Evolutionary conservation across 164 flowering plant genomes (phyloP).

Genomic region (Sedum album): DNA sequence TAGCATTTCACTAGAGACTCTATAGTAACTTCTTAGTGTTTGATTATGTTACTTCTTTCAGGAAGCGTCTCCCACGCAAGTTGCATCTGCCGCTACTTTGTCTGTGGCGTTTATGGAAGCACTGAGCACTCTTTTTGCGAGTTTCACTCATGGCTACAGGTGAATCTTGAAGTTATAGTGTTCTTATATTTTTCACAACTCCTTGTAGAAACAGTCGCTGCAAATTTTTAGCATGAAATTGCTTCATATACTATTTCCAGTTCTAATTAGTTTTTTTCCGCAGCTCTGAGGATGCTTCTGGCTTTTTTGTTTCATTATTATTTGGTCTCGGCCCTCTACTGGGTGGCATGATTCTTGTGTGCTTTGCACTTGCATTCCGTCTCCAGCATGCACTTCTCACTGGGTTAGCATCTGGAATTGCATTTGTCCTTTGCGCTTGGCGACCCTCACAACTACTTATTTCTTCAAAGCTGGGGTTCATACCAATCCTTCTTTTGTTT

Average conservation of each 20-base stretch:
- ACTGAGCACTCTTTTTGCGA: constrained; percentile 58
- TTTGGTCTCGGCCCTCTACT: constrained; percentile 92
- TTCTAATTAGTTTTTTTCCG: constrained; percentile 11
- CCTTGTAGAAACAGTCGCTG: not conserved
- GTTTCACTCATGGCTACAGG: constrained; percentile 65
- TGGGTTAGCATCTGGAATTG: constrained; percentile 82
- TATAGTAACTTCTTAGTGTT: not conserved
- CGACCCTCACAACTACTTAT: constrained; percentile 47
- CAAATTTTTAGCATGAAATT: not conserved
- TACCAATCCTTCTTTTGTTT: constrained; percentile 44
- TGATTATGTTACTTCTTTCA: constrained; percentile 17
- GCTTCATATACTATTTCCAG: not conserved
- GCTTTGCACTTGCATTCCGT: constrained; percentile 59
- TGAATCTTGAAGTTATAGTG: constrained; percentile 15
- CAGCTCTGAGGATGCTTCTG: constrained; percentile 82
- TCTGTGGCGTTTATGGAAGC: constrained; percentile 98
- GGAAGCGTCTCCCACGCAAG: constrained; percentile 92
- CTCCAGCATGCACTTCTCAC: constrained; percentile 82
- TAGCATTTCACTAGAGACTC: not conserved
- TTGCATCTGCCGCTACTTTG: constrained; percentile 88
- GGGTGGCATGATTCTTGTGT: constrained; percentile 65
- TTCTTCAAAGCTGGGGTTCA: constrained; percentile 59
- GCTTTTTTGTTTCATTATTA: constrained; percentile 75
- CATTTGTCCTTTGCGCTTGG: constrained; percentile 83
- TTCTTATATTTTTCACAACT: not conserved